Percentiles rank a stretch among this genome's conserved stretches.
phyloP scores from a whole-genome alignment of 768 basidiomycete species.

The Roridomyces roridus region DNA sequence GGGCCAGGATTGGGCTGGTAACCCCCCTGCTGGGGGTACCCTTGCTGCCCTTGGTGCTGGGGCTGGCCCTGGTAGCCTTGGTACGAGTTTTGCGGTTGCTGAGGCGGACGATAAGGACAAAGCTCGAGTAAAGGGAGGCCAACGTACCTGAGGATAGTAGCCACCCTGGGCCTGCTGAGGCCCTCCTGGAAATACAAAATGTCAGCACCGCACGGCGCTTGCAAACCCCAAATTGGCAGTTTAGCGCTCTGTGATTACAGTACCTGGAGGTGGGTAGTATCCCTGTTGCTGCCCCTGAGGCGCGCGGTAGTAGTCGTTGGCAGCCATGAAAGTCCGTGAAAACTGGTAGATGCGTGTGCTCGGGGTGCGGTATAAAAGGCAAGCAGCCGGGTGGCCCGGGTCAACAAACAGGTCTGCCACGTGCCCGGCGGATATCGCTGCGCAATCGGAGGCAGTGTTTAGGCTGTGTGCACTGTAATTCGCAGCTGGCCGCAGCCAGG shows the following conservation, averaged over 20 bases:
- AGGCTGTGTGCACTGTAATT: constrained; percentile 1
- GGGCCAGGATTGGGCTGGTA: constrained; percentile 61
- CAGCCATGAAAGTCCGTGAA: constrained; percentile 68
- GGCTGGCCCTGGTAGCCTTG: constrained; percentile 34
- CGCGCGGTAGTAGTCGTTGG: constrained; percentile 73
- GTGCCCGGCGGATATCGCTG: too few species aligned
- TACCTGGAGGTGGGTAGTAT: constrained; percentile 62
- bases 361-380: background rate
- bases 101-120: constrained; percentile 18
- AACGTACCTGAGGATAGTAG: constrained; percentile 64
- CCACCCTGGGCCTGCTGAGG: constrained; percentile 69
- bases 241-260: constrained; percentile 1
- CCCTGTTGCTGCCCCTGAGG: constrained; percentile 49
- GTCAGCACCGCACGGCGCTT: constrained; percentile 3
- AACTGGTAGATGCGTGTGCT: background rate
- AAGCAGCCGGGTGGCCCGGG: constrained; percentile 5
- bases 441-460: too few species aligned
- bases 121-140: background rate
- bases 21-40: constrained; percentile 64
- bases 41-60: constrained; percentile 49
- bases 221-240: constrained; percentile 13
- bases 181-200: constrained; percentile 29
- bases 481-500: constrained; percentile 22
- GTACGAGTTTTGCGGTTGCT: constrained; percentile 78
- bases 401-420: too few species aligned